phyloP scores from a whole-genome alignment of 768 basidiomycete species.

The Termitomyces sp. region DNA sequence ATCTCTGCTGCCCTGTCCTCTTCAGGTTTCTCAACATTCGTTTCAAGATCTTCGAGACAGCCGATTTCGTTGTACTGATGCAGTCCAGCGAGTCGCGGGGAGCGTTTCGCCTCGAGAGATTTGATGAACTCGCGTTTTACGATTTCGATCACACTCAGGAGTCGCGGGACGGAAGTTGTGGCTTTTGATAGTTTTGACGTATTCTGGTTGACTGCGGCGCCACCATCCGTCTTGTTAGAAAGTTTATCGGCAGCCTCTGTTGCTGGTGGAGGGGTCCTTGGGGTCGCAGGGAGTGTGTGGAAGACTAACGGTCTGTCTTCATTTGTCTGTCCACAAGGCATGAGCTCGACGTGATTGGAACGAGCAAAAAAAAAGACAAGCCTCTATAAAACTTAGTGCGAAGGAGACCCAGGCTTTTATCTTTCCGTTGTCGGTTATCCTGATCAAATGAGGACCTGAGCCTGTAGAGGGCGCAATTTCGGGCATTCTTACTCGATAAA shows the following conservation, averaged over 20 bases:
- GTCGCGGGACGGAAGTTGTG: constrained; percentile 46
- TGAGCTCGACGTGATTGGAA: background rate
- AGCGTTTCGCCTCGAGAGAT: constrained; percentile 34
- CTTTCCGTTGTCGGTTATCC: constrained; percentile 54
- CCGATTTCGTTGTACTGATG: constrained; percentile 77
- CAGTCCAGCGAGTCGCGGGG: constrained; percentile 44
- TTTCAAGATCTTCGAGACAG: constrained; percentile 38
- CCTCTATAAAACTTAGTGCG: constrained; percentile 51
- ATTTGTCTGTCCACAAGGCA: constrained; percentile 31
- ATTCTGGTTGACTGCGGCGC: background rate
- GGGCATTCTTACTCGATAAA: background rate
- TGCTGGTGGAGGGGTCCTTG: constrained; percentile 6
- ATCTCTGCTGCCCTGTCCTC: constrained; percentile 33
- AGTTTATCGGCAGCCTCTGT: constrained; percentile 1
- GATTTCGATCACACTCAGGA: constrained; percentile 78
- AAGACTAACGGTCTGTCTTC: constrained; percentile 45
- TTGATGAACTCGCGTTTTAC: constrained; percentile 78
- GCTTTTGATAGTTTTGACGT: constrained; percentile 21
- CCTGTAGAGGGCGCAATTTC: background rate
- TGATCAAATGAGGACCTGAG: constrained; percentile 27
- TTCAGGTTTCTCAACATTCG: constrained; percentile 14
- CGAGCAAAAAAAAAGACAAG: constrained; percentile 18
- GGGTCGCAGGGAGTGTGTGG: constrained; percentile 50
- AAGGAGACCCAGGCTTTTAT: constrained; percentile 46
- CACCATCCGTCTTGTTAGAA: background rate